Evolutionary conservation across 352 stramenopile genomes (phyloP).

Genomic region (Poterioochromonas sp.): DNA sequence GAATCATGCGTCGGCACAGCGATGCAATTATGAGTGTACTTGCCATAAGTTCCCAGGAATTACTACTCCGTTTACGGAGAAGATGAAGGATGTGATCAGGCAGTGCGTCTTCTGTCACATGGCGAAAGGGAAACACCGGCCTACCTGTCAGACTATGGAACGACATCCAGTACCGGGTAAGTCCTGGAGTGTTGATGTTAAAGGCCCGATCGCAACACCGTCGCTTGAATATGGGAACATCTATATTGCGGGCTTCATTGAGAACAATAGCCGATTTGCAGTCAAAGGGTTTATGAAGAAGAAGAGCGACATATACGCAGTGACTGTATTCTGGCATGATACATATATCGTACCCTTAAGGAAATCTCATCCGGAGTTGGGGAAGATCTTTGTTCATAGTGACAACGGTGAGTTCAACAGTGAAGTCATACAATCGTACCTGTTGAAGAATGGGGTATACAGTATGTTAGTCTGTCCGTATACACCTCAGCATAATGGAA

Average conservation of each 20-base stretch:
- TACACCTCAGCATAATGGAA: constrained; percentile 13
- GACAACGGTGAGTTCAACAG: constrained; percentile 29
- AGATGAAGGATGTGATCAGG: constrained; percentile 14
- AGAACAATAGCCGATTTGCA: background rate
- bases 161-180: background rate
- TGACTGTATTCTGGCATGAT: constrained; percentile 12
- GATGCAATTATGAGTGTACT: constrained; percentile 20
- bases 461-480: constrained; percentile 13
- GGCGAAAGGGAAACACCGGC: background rate
- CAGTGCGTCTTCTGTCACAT: background rate
- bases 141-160: background rate
- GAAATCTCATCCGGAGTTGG: background rate
- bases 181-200: background rate
- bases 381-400: constrained; percentile 15
- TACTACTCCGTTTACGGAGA: constrained; percentile 11
- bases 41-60: constrained; percentile 8
- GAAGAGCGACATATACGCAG: background rate
- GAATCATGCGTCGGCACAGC: constrained; percentile 17
- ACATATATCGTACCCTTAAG: background rate
- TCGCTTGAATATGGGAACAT: constrained; percentile 31
- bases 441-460: background rate
- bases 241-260: constrained; percentile 14
- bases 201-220: background rate
- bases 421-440: background rate
- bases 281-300: constrained; percentile 1